Evolutionary conservation across 768 basidiomycete genomes (phyloP).

Genomic region (Aureoboletus auriporus): DNA sequence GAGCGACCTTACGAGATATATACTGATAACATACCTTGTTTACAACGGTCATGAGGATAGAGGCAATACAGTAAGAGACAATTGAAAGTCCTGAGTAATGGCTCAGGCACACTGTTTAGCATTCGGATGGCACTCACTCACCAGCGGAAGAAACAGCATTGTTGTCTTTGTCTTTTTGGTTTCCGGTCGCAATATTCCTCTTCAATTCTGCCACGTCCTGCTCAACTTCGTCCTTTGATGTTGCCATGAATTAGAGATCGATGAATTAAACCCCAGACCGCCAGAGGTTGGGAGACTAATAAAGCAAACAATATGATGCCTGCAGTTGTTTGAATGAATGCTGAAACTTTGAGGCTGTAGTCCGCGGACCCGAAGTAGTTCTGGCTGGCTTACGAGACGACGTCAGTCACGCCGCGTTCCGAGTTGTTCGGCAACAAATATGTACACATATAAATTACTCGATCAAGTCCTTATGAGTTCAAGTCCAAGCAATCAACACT

Average conservation of each 20-base stretch:
- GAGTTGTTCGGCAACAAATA: no score
- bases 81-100: conserved; percentile 67
- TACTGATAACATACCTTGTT: conserved; percentile 67
- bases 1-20: neutral
- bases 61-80: conserved; percentile 84
- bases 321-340: no score
- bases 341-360: no score
- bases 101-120: neutral
- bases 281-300: no score
- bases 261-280: no score
- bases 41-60: conserved; percentile 94
- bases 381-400: no score
- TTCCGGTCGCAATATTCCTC: conserved; percentile 45
- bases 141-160: conserved; percentile 18
- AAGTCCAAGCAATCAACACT: conserved; percentile 7
- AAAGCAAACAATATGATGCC: no score
- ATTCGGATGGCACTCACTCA: conserved; percentile 9
- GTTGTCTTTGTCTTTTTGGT: conserved; percentile 23
- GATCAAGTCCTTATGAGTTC: conserved; percentile 8
- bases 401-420: no score
- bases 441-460: conserved; percentile 10
- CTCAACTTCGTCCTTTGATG: conserved; percentile 16
- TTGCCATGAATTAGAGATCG: conserved; percentile 8
- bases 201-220: conserved; percentile 49
- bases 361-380: no score